These are phyloP conservation scores for Pilatotrama ljubarskyi DNA, from an alignment of 768 basidiomycete genomes.

Conservation along the genomic window DNA sequence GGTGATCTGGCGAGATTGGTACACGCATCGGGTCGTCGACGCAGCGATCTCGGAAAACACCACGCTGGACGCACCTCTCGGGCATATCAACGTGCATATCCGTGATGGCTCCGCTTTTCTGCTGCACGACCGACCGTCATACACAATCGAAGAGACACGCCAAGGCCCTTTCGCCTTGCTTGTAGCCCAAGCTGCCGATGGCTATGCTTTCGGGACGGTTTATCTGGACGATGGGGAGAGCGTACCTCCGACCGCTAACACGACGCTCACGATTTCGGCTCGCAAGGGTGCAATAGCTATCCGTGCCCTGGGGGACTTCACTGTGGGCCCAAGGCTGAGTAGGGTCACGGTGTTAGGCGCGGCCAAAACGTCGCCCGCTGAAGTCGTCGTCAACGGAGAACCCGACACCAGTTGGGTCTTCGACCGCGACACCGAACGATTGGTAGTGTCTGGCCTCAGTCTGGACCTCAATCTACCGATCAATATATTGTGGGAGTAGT, in stretches of 20 bases:
- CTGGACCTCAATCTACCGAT: constrained; percentile 45
- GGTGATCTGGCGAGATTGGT: constrained; percentile 74
- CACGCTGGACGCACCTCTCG: constrained; percentile 63
- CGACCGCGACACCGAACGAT: constrained; percentile 37
- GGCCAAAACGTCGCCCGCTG: constrained; percentile 32
- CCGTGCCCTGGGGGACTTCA: constrained; percentile 40
- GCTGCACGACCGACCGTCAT: constrained; percentile 59
- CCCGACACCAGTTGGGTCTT: constrained; percentile 42
- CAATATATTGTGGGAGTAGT: constrained; percentile 40
- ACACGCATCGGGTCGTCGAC: constrained; percentile 59
- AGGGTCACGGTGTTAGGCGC: constrained; percentile 61
- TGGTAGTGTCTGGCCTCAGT: constrained; percentile 39
- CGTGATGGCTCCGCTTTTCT: constrained; percentile 68
- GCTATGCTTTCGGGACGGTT: constrained; percentile 56
- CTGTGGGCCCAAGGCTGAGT: constrained; percentile 47
- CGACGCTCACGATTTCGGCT: constrained; percentile 48
- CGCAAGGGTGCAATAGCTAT: constrained; percentile 39
- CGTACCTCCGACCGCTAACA: constrained; percentile 55
- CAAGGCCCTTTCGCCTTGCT: constrained; percentile 63
- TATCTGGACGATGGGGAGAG: constrained; percentile 74
- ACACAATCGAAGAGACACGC: constrained; percentile 69
- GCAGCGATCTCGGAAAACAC: constrained; percentile 43
- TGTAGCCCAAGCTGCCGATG: constrained; percentile 50
- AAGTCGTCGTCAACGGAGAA: constrained; percentile 29
- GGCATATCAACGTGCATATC: constrained; percentile 75